Evolutionary conservation across 306 rosid species (phyloP).

Genomic region (Vigna angularis): DNA sequence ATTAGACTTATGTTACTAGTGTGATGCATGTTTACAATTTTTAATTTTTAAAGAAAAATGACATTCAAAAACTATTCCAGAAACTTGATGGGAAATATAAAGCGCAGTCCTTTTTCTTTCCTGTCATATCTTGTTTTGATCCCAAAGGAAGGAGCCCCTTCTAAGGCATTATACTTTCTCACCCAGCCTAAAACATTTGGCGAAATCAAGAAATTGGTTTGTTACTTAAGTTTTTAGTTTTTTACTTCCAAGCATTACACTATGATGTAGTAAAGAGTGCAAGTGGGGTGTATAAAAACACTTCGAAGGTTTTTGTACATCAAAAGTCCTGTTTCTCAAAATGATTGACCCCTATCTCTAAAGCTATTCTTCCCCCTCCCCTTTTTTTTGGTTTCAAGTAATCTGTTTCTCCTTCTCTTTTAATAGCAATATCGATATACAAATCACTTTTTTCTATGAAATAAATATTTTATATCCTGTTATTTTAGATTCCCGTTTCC

Average conservation of each 20-base stretch:
- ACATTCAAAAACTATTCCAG: not conserved
- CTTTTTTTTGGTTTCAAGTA: not conserved
- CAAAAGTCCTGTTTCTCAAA: no score
- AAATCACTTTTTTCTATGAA: not conserved
- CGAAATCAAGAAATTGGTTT: conserved; percentile 14
- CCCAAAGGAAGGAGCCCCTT: not conserved
- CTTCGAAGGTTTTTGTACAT: not conserved
- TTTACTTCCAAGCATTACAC: not conserved
- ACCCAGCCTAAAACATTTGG: not conserved
- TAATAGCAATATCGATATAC: not conserved
- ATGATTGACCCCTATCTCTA: no score
- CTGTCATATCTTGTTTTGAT: conserved; percentile 17
- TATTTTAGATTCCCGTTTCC: conserved; percentile 3
- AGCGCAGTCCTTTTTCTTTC: not conserved
- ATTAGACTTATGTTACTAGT: conserved; percentile 14
- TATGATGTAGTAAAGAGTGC: not conserved
- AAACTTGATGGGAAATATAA: conserved; percentile 15
- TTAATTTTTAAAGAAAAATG: not conserved
- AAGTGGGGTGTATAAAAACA: not conserved
- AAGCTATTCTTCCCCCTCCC: not conserved
- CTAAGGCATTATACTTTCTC: conserved; percentile 4
- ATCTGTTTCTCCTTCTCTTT: not conserved
- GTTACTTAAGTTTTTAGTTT: not conserved
- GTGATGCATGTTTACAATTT: not conserved
- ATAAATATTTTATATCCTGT: conserved; percentile 12